Evolutionary conservation across 2,329 filamentous ascomycete species (phyloP).

Genomic region (Knoxdaviesia proteae): DNA sequence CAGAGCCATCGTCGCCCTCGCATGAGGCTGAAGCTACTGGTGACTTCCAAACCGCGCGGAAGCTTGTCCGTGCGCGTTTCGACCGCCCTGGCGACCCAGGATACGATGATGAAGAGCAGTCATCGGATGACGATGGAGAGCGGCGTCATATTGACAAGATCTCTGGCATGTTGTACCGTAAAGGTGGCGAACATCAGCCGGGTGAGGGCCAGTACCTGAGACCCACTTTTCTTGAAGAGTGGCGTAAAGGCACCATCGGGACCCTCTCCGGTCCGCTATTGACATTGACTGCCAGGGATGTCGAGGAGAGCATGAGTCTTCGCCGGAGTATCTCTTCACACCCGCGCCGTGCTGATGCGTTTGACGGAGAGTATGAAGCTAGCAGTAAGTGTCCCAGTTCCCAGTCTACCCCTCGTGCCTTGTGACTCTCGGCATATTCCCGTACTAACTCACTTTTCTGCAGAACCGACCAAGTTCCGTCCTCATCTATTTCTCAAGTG

Average conservation of each 20-base stretch:
- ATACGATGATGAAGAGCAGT: too few species aligned
- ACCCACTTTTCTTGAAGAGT: slow-evolving; percentile 46
- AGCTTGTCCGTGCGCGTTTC: too few species aligned
- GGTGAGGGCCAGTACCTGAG: slow-evolving; percentile 36
- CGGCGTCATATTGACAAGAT: neutral
- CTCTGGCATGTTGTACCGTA: slow-evolving; percentile 2
- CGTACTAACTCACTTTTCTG: slow-evolving; percentile 4
- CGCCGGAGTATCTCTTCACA: slow-evolving; percentile 25
- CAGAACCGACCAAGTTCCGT: slow-evolving; percentile 51
- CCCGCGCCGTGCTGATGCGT: slow-evolving; percentile 37
- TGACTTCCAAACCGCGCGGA: too few species aligned
- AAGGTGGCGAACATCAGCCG: slow-evolving; percentile 11
- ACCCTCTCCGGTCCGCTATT: slow-evolving; percentile 36
- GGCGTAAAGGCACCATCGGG: slow-evolving; percentile 46
- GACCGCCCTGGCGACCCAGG: too few species aligned
- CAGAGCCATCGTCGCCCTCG: too few species aligned
- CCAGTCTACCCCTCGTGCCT: neutral
- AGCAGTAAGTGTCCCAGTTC: slow-evolving; percentile 19
- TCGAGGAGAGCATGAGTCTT: slow-evolving; percentile 11
- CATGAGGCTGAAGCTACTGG: too few species aligned
- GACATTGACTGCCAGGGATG: slow-evolving; percentile 24
- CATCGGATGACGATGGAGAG: too few species aligned
- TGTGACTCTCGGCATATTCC: neutral
- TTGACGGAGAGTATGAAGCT: slow-evolving; percentile 48
- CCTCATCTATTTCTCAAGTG: slow-evolving; percentile 73